A percentile compares a stretch with the other conserved stretches of the same genome.
phyloP scores from a whole-genome alignment of 1,139 yeast species.

The Eremothecium gossypii region DNA sequence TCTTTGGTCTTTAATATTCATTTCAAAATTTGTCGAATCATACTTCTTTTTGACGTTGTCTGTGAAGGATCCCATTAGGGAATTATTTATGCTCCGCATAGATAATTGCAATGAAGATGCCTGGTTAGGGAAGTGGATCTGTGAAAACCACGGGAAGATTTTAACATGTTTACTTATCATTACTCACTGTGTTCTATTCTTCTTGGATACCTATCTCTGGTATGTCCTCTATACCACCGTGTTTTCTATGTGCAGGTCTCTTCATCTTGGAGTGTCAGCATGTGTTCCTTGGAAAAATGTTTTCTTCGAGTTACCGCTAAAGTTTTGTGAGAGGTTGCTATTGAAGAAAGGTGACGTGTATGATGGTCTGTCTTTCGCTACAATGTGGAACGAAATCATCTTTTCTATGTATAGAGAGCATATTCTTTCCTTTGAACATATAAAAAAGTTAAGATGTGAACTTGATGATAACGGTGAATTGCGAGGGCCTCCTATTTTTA shows the following conservation, averaged over 20 bases:
- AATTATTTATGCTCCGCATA: conserved; percentile 33
- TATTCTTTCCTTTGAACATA: conserved; percentile 60
- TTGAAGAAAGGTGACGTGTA: conserved; percentile 43
- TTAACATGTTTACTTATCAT: conserved; percentile 55
- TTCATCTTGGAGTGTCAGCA: conserved; percentile 95
- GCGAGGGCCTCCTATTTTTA: conserved; percentile 65
- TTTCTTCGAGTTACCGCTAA: conserved; percentile 91
- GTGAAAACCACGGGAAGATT: conserved; percentile 51
- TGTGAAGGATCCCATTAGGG: conserved; percentile 58
- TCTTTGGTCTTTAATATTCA: conserved; percentile 53
- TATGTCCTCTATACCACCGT: conserved; percentile 90
- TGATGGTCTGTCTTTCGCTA: conserved; percentile 54
- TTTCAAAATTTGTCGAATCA: conserved; percentile 56
- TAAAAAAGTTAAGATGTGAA: conserved; percentile 56
- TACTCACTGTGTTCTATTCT: conserved; percentile 59
- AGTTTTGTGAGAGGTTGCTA: conserved; percentile 54
- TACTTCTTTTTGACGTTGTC: conserved; percentile 61
- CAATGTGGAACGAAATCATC: conserved; percentile 65
- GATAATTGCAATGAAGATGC: conserved; percentile 48
- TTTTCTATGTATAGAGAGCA: conserved; percentile 66
- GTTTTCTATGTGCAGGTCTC: conserved; percentile 93
- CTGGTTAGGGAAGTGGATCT: conserved; percentile 45
- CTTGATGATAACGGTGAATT: conserved; percentile 27
- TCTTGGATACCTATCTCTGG: conserved; percentile 96
- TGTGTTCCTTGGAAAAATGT: conserved; percentile 99